Base-by-base conservation (phyloP, 495 filamentous ascomycete genomes). In the Amorphotheca resinae region DNA sequence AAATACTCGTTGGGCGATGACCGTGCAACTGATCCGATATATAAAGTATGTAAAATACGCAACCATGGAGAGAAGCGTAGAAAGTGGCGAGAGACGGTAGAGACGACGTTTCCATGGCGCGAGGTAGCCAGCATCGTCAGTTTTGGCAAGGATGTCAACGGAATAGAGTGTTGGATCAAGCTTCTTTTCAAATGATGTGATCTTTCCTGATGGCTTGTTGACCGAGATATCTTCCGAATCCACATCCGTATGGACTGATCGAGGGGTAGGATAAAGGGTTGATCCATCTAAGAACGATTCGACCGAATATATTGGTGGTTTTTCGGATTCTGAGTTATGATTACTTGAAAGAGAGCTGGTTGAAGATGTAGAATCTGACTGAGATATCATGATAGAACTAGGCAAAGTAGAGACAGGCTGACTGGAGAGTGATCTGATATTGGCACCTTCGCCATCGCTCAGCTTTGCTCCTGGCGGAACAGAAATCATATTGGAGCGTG, bases 21-120 rank as follows among this genome's bases (percentile, higher is more conserved):
- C 22, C 3, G 47, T 50, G 22, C 48, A 54, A 30, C 42, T 28
- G 28, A 54, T 50, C 12, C 51, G 33, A 23, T 48, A 54, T 20
- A 18, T 46, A 17, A 46, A 54, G 39, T 50, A 54, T 6, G 26
- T 5, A 14, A 49, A 50, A 23, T 50, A 50, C 6, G 51, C 32
- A 8, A 23, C 46, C 17, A 46, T 32, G 28, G 51, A 22, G 3
- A 54, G 30, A 16, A 50, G 31, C 3, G 48, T 49, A 31, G 46
- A 41, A 9, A 47, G 22, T 9, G 46, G 46, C 15, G 46, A 50
- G 2, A 54, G 35, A 6, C 51, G 38, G 22, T 50, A 50, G 3
- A 54, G 4, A 15, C 15, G 33, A 25, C 46, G 38, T 26, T 54
- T 54, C 51, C 46, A 50, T 22, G 26, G 38, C 3, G 33, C 2